Evolutionary conservation across 208 protist species (phyloP).

Genomic region (Leishmania aethiopica): DNA sequence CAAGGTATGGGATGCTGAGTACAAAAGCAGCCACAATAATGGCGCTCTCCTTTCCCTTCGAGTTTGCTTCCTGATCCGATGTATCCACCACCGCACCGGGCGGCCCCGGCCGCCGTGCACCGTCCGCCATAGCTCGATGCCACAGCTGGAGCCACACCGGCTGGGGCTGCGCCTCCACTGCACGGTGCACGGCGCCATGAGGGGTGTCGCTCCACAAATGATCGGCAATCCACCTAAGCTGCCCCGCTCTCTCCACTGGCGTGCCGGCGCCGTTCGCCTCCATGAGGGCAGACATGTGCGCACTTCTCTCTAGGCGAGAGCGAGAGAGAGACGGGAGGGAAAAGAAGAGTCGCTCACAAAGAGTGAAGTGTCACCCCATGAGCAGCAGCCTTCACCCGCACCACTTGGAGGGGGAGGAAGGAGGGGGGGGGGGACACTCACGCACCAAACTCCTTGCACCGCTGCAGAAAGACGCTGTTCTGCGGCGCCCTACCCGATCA

Average conservation of each 20-base stretch:
- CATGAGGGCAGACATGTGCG: background rate
- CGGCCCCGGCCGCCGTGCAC: background rate
- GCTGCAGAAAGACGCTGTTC: background rate
- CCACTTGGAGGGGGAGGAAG: background rate
- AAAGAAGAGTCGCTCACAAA: background rate
- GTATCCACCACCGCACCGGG: background rate
- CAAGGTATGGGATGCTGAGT: constrained; percentile 31
- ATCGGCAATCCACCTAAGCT: background rate
- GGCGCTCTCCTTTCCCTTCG: constrained; percentile 1
- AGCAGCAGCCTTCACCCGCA: background rate
- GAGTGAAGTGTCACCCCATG: background rate
- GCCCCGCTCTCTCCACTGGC: background rate
- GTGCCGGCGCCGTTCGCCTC: background rate
- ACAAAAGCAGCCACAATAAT: constrained; percentile 57
- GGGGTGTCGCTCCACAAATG: constrained; percentile 18
- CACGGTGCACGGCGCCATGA: constrained; percentile 16
- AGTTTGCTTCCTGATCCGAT: background rate
- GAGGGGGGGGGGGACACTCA: background rate
- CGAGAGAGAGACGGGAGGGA: background rate
- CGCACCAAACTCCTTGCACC: background rate
- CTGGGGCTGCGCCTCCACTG: constrained; percentile 25
- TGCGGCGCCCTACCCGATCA: background rate
- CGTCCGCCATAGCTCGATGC: constrained; percentile 8
- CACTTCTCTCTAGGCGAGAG: background rate
- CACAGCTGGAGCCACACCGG: constrained; percentile 17